A percentile compares a stretch with the other conserved stretches of the same genome.
These are phyloP conservation scores for Penicillium maclennaniae DNA, from an alignment of 495 filamentous ascomycete species.

Conservation along the genomic window DNA sequence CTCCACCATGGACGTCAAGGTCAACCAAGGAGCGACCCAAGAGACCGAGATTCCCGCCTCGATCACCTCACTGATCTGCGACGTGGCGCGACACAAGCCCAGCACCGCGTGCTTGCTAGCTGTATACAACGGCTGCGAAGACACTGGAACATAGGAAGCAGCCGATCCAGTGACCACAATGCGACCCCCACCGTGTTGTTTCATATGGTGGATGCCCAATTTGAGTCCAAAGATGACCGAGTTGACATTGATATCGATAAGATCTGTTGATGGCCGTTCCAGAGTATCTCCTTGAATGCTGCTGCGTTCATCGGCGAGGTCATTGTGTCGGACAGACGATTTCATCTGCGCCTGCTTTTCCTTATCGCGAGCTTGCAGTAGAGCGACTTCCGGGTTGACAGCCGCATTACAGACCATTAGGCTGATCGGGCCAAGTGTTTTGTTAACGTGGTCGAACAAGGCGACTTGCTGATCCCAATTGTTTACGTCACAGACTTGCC, in stretches of 20 bases:
- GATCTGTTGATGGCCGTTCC: conserved; percentile 6
- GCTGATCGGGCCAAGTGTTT: conserved; percentile 12
- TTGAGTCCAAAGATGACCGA: conserved; percentile 20
- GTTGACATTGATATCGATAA: conserved; percentile 18
- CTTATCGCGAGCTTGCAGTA: conserved; percentile 5
- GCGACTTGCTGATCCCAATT: conserved; percentile 18
- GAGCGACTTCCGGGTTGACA: conserved; percentile 19
- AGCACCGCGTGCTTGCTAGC: conserved; percentile 21
- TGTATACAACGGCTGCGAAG: conserved; percentile 20
- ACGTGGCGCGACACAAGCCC: conserved; percentile 19
- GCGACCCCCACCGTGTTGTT: conserved; percentile 12
- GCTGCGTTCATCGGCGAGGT: conserved; percentile 14
- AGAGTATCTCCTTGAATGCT: not conserved
- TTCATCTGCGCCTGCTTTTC: conserved; percentile 10
- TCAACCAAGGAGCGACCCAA: conserved; percentile 22
- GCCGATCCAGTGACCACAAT: conserved; percentile 20
- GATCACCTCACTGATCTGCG: conserved; percentile 11
- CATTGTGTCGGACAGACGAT: conserved; percentile 14
- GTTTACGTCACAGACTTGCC: conserved; percentile 19
- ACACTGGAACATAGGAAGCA: conserved; percentile 19
- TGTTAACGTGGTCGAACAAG: conserved; percentile 13
- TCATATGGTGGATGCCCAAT: conserved; percentile 19
- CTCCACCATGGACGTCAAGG: conserved; percentile 20
- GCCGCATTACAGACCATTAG: conserved; percentile 21
- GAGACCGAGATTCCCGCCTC: conserved; percentile 16